phyloP scores from a whole-genome alignment of 257 asterid species.

The Thymus mandschuricus region DNA sequence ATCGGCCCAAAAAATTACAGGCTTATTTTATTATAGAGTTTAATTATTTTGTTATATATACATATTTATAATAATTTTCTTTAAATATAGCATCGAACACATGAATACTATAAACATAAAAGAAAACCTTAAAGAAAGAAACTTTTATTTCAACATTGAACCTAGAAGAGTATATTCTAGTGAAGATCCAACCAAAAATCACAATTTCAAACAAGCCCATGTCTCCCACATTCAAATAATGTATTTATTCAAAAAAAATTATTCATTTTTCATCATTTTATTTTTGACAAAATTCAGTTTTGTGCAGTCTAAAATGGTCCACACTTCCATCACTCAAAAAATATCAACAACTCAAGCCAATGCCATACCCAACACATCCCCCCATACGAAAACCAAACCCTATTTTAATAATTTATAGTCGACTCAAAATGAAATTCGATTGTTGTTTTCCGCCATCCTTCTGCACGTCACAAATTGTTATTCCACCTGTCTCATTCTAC shows the following conservation, averaged over 20 bases:
- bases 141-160: background rate
- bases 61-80: too few relatives aligned
- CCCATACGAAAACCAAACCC: background rate
- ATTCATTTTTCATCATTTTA: background rate
- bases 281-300: background rate
- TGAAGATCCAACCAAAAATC: conserved; percentile 7
- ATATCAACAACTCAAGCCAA: conserved; percentile 31
- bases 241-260: background rate
- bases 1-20: too few relatives aligned
- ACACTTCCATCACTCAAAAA: background rate
- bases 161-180: conserved; percentile 1
- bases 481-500: too few relatives aligned
- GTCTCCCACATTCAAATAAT: conserved; percentile 16
- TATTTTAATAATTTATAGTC: too few relatives aligned
- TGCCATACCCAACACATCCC: conserved; percentile 20
- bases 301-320: conserved; percentile 34
- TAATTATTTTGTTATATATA: too few relatives aligned
- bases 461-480: too few relatives aligned
- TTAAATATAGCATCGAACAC: too few relatives aligned
- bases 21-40: too few relatives aligned
- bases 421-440: background rate
- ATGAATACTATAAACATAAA: too few relatives aligned
- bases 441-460: too few relatives aligned
- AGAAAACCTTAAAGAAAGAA: too few relatives aligned
- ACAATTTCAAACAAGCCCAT: conserved; percentile 2